Conservation (phyloP, 2,329 filamentous ascomycete species). For the Gaeumannomyces tritici region DNA sequence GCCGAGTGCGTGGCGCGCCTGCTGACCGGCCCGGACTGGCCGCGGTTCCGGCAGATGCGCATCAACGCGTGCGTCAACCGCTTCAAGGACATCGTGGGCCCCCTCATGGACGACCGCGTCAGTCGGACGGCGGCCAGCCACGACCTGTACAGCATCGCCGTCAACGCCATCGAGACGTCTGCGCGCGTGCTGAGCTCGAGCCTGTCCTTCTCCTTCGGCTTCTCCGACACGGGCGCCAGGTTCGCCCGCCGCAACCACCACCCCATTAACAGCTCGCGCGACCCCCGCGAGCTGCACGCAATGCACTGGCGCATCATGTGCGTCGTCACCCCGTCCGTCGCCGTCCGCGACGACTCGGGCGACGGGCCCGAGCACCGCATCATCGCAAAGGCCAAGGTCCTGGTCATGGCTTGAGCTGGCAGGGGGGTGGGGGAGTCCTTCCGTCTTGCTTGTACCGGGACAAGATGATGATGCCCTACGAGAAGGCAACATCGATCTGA, state of each 20-base stretch:
- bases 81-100: slow-evolving; percentile 25
- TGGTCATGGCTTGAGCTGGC: slow-evolving; percentile 30
- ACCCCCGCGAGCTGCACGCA: slow-evolving; percentile 28
- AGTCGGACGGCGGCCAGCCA: slow-evolving; percentile 25
- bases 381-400: slow-evolving; percentile 34
- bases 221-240: slow-evolving; percentile 38
- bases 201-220: slow-evolving; percentile 25
- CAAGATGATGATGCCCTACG: background rate
- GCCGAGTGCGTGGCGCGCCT: slow-evolving; percentile 22
- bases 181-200: slow-evolving; percentile 33
- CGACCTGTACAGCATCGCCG: slow-evolving; percentile 31
- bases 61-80: slow-evolving; percentile 13
- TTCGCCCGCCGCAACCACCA: slow-evolving; percentile 38
- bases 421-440: too few species aligned
- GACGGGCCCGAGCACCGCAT: slow-evolving; percentile 32
- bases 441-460: background rate
- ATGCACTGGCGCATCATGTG: slow-evolving; percentile 43
- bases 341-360: slow-evolving; percentile 41
- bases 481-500: background rate
- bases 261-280: slow-evolving; percentile 29
- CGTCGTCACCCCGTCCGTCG: slow-evolving; percentile 44
- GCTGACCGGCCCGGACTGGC: slow-evolving; percentile 17
- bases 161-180: slow-evolving; percentile 33
- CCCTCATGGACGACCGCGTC: slow-evolving; percentile 30
- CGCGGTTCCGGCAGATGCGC: slow-evolving; percentile 13